Base-by-base conservation (phyloP, 306 rosid species). In the Corylus avellana region DNA sequence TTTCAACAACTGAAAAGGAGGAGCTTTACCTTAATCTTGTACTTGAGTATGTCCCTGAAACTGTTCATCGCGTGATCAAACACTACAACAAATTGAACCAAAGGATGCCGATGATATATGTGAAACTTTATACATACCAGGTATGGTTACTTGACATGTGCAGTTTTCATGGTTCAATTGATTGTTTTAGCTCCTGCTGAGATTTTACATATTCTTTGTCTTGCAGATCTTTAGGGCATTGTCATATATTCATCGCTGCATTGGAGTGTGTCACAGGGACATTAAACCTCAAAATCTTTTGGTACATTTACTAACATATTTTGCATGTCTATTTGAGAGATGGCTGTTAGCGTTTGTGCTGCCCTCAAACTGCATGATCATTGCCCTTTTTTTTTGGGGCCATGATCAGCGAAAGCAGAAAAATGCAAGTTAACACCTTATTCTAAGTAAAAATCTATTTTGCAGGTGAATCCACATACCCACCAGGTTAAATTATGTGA, bases 31-130 rank as follows among this genome's bases (percentile, higher is more conserved):
- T 94, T 66, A 94, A 94, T 84, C 82, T 94, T 86, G 98, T 92
- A 42, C 98, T 94, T 13, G 98, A 94, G 90, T 92, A 91, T 83
- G 98, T 94, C 58, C 98, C 98, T 16, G 98, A 94, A 87, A 94
- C 98, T 20, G 94, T 94, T 85, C 90, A 94, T 75, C 97, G 98
- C 18, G 98, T 94, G 81, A 94, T 94, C 78, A 94, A 94, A 79
- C 98, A 94, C 90, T 91, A 94, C 92, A 94, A 92, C 92, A 94
- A 94, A 87, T 84, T 94, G 89, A 92, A 85, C 83, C 98, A 94
- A 79, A 90, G 97, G 85, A 92, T 94, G 97, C 98, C 97, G 0
- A 87, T 91, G 82, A 88, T 94, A 82, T 91, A 91, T 79, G 97
- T 94, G 74, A 94, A 92, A 84, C 94, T 92, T 61, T 94, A 94